Base-by-base conservation (phyloP, 768 basidiomycete genomes). In the Leccinum truebloodii region DNA sequence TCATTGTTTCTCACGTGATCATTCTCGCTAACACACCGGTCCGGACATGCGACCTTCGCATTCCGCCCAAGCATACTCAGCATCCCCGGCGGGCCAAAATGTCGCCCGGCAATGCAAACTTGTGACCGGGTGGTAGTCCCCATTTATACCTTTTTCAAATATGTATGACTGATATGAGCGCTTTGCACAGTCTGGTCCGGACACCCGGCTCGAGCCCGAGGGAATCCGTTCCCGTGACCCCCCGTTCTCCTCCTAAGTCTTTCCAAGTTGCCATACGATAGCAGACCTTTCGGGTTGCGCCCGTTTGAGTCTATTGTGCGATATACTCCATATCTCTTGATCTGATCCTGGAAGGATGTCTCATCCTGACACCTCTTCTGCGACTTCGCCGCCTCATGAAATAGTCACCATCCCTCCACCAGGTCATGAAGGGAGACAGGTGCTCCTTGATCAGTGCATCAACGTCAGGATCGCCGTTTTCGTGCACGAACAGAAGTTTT, bases 381-480 rank as follows among this genome's bases (percentile, higher is more conserved):
- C 28, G 50, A 46, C 52, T 39, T 46, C 62, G 13, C 83, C 84
- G 9, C 60, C 74, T 16, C 84, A 90, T 67, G 88, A 91, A 70
- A 83, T 90, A 59, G 64, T 89, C 63, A 61, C 80, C 53, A 74
- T 81, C 8, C 76, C 78, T 26, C 67, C 71, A 30, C 65, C 65
- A 13, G 80, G 76, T 50, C 72, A 78, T 60, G 52, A 64, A 4
- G 71, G 66, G 52, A 79, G 79, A 26, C 75, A 78, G 55, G 71
- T 72, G 60, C 82, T 90, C 59, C 76, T 81, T 10, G 80, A 88
- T 67, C 84, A 89, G 67, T 93, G 90, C 75, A 82, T 83, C 74
- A 76, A 81, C 65, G 78, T 92, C 55, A 75, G 78, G 68, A 76
- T 77, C 63, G 72, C 70, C 68, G 84, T 83, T 59, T 83, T 82